Evolutionary conservation across 1,284 basidiomycete species (phyloP).

Genomic region (Hypsizygus ulmarius): DNA sequence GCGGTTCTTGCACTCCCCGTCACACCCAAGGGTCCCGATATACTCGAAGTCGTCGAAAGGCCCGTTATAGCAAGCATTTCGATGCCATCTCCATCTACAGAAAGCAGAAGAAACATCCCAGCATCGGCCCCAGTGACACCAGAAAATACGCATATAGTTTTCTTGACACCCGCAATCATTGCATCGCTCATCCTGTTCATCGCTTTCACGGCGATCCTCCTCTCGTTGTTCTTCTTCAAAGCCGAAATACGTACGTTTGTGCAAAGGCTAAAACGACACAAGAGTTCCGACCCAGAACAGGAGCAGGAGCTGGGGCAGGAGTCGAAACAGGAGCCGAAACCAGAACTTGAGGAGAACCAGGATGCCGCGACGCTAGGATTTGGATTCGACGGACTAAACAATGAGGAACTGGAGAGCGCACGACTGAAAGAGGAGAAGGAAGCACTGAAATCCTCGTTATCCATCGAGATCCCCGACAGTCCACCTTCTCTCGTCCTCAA

Average conservation of each 20-base stretch:
- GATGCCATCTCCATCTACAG: not conserved
- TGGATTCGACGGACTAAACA: slow-evolving; percentile 25
- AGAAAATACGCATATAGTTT: not conserved
- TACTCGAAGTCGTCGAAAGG: too few relatives aligned
- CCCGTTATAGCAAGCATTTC: not conserved
- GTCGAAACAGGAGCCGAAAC: slow-evolving; percentile 4
- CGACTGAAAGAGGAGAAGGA: slow-evolving; percentile 17
- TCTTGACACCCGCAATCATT: slow-evolving; percentile 13
- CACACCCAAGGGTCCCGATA: not conserved
- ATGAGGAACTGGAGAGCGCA: slow-evolving; percentile 16
- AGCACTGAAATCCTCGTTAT: slow-evolving; percentile 8
- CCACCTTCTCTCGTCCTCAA: slow-evolving; percentile 20
- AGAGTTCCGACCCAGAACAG: not conserved
- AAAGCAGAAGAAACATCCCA: not conserved
- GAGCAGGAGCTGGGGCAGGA: not conserved
- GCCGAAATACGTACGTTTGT: slow-evolving; percentile 9
- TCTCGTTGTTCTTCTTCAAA: slow-evolving; percentile 11
- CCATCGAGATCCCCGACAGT: slow-evolving; percentile 15
- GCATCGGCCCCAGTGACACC: not conserved
- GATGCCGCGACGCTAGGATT: slow-evolving; percentile 15
- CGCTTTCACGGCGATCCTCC: slow-evolving; percentile 3
- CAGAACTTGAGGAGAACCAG: not conserved
- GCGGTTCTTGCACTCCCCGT: slow-evolving; percentile 7
- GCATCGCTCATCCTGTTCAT: slow-evolving; percentile 1
- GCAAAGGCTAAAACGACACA: not conserved